These are phyloP conservation scores for Magnolia kwangsiensis DNA, from an alignment of 164 flowering plant genomes.

Conservation along the genomic window DNA sequence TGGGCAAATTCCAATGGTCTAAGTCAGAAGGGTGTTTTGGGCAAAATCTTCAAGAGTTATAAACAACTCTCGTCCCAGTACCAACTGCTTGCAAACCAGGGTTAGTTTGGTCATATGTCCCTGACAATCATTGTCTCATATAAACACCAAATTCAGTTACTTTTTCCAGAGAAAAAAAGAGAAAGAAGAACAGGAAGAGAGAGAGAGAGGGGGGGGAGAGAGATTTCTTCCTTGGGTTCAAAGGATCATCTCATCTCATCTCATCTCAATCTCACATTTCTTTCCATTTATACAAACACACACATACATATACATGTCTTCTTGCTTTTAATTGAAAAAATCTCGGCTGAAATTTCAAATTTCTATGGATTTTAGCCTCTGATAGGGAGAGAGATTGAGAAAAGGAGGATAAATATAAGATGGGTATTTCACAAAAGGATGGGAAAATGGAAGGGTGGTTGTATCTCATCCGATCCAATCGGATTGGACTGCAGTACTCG, in stretches of 20 bases:
- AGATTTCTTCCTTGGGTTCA: constrained; percentile 34
- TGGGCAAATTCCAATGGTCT: too few species aligned
- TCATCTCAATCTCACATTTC: background rate
- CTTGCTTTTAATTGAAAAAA: background rate
- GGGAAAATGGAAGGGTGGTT: constrained; percentile 82
- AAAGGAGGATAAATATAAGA: constrained; percentile 13
- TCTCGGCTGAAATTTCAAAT: constrained; percentile 10
- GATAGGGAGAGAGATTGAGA: constrained; percentile 1
- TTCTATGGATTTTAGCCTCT: constrained; percentile 9
- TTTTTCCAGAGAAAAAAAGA: background rate
- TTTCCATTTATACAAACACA: background rate
- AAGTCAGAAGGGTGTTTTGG: too few species aligned
- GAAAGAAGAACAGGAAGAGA: background rate
- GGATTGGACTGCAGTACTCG: constrained; percentile 67
- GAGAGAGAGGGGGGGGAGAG: background rate
- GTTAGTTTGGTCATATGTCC: background rate
- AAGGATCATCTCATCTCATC: constrained; percentile 42
- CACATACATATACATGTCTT: background rate
- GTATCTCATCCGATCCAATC: constrained; percentile 59
- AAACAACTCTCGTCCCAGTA: background rate
- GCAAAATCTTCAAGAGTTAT: too few species aligned
- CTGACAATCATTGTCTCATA: background rate
- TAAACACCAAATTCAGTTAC: background rate
- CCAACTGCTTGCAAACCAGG: background rate
- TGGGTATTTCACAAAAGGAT: constrained; percentile 37